phyloP scores from a whole-genome alignment of 495 filamentous ascomycete genomes.

The Neurospora terricola region DNA sequence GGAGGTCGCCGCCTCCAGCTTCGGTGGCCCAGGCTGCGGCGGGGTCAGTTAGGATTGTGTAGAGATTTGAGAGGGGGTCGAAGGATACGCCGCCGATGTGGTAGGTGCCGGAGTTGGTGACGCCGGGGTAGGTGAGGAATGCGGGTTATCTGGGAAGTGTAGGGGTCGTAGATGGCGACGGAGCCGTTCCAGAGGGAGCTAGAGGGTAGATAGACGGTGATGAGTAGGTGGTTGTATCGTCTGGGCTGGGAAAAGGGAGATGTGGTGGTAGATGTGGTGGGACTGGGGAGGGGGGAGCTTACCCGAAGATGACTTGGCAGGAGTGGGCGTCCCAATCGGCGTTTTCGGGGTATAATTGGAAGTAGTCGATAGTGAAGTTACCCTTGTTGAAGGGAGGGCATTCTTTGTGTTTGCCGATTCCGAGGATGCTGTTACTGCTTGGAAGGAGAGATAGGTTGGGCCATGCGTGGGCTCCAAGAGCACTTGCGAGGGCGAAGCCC shows the following conservation, averaged over 20 bases:
- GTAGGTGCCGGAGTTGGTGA: constrained; percentile 16
- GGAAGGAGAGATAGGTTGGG: neutral
- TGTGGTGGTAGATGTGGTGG: too few relatives aligned
- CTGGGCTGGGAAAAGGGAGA: neutral
- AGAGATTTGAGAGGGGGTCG: constrained; percentile 18
- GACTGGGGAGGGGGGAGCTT: neutral
- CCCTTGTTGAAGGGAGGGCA: constrained; percentile 13
- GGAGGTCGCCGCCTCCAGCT: constrained; percentile 17
- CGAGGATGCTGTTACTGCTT: neutral
- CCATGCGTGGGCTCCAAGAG: neutral
- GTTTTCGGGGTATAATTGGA: constrained; percentile 28
- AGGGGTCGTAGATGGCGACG: constrained; percentile 25
- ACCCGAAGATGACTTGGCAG: constrained; percentile 22
- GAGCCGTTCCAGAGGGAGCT: constrained; percentile 16
- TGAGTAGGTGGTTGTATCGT: neutral
- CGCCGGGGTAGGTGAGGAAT: constrained; percentile 19
- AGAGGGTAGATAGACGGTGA: too few relatives aligned
- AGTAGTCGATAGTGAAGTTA: constrained; percentile 21
- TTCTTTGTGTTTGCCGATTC: neutral
- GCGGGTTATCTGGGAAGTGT: constrained; percentile 10
- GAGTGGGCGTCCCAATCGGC: constrained; percentile 23
- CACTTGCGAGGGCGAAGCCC: neutral
- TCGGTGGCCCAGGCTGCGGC: constrained; percentile 16
- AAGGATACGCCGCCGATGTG: constrained; percentile 28
- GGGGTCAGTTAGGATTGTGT: constrained; percentile 24